Evolutionary conservation across 1,284 basidiomycete genomes (phyloP), one percentile per base, ranked within the genome.

Genomic region (Cutaneotrichosporon sp.): DNA sequence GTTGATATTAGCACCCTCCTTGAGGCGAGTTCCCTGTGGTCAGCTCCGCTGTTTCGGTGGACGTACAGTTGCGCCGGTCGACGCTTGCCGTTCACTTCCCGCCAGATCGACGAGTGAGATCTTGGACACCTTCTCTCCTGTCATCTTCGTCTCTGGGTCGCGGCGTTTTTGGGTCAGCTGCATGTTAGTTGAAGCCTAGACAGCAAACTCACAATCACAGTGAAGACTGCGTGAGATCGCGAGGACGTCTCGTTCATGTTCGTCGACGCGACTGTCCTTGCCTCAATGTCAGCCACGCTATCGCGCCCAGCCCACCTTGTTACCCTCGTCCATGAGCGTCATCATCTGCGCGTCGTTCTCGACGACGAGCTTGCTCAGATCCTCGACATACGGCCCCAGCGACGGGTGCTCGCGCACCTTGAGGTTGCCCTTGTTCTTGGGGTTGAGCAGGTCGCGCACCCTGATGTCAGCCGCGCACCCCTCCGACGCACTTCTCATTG

Each of bases 161-260:
- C 86, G 86, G 51, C 82, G 82, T 78, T 88, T 93, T 82, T 93
- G 92, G 17, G 88, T 89, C 49, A 97, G 79, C 72, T 75, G 54
- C 7, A n/a, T n/a, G n/a, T n/a, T n/a, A n/a, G n/a, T n/a, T n/a
- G 17, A n/a, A 8, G 10, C 29, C 25, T 8, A 5, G 5, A 17
- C 25, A 4, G 29, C 14, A 16, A 14, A 42, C 72, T 54, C 14
- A 75, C 71, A 51, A 97, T 82, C 35, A 98, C 81, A 11, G 93
- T 97, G 72, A 98, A 98, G 31, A 98, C 92, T 4, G 92, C 90
- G 78, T 99, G 96, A 11, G 92, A 97, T 66, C 96, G 88, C 9
- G 91, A 97, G 5, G 92, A 97, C 77, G 96, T 97, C 77, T 98
- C 96, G 76, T 99, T 99, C 96, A 99, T 99, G 75, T 96, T 90